Evolutionary conservation across 2,329 filamentous ascomycete species (phyloP).

Genomic region (Diplocarpon mali): DNA sequence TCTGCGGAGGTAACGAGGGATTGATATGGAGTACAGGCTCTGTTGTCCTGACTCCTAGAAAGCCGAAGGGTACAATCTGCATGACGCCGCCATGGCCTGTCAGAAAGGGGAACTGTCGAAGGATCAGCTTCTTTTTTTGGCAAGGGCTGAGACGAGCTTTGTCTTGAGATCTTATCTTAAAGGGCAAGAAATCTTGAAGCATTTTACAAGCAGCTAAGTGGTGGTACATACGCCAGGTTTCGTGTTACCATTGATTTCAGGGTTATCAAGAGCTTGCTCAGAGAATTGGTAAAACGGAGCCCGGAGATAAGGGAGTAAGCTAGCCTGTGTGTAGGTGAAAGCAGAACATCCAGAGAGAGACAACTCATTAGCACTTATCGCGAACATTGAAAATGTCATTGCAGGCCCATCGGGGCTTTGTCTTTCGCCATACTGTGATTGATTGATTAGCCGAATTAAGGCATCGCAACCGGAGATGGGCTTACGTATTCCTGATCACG

Average conservation of each 20-base stretch:
- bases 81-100: slow-evolving; percentile 61
- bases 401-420: slow-evolving; percentile 58
- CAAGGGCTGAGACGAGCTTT: too few relatives aligned
- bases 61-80: slow-evolving; percentile 57
- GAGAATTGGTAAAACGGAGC: slow-evolving; percentile 62
- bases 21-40: slow-evolving; percentile 50
- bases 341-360: slow-evolving; percentile 56
- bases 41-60: slow-evolving; percentile 50
- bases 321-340: slow-evolving; percentile 56
- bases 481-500: slow-evolving; percentile 48
- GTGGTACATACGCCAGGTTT: slow-evolving; percentile 15
- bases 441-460: slow-evolving; percentile 6
- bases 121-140: too few relatives aligned
- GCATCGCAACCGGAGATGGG: background rate
- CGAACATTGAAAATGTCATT: slow-evolving; percentile 64
- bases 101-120: slow-evolving; percentile 43
- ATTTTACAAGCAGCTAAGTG: too few relatives aligned
- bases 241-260: slow-evolving; percentile 41
- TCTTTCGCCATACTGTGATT: slow-evolving; percentile 47
- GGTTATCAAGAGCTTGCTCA: slow-evolving; percentile 55
- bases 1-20: slow-evolving; percentile 49
- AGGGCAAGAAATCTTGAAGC: too few relatives aligned
- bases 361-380: slow-evolving; percentile 53
- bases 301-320: slow-evolving; percentile 51
- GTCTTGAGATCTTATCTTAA: too few relatives aligned